Evolutionary conservation across 257 asterid species (phyloP), one percentile per base, ranked within the genome.

Genomic region (Ballota nigra): DNA sequence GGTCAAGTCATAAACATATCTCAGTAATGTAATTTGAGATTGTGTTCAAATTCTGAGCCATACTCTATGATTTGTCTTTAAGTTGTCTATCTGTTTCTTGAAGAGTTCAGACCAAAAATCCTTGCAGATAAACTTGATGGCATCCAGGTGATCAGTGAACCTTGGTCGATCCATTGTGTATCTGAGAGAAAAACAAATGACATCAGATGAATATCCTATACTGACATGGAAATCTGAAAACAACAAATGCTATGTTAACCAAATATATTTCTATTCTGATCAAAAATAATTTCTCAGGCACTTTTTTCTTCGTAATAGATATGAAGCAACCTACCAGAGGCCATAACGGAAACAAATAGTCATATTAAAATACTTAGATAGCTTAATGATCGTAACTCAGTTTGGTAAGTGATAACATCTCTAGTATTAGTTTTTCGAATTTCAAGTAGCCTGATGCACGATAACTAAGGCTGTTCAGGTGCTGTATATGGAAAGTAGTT

Each of bases 21-120:
- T 41, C 69, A 31, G 55, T 31, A 71, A 31, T 20, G 73, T 66
- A 47, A 66, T 5, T 57, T n/a, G 11, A 61, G 15, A 24, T 20
- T n/a, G 4, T 43, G 11, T 52, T 34, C 52, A 70, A 77, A 67
- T 64, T 67, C 62, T 61, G 69, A n/a, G 72, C 79, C 95, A 73
- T 85, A 94, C 99, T 75, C 96, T 84, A 68, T 94, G 99, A 76
- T 94, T 94, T 62, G 99, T 94, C 92, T 89, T 94, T 53, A 94
- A 83, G 88, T 94, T 94, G 77, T 94, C 99, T 43, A 94, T 91
- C 89, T 94, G 97, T 83, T 94, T 94, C 89, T 91, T 94, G 86
- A 94, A 94, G 81, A 94, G 92, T 80, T 94, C 98, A 60, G 96
- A 89, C 98, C 99, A 94, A 62, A 94, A 94, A 85, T 94, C 99